These are phyloP conservation scores for Monilinia fructicola DNA, from an alignment of 2,329 filamentous ascomycete genomes.

Conservation along the genomic window DNA sequence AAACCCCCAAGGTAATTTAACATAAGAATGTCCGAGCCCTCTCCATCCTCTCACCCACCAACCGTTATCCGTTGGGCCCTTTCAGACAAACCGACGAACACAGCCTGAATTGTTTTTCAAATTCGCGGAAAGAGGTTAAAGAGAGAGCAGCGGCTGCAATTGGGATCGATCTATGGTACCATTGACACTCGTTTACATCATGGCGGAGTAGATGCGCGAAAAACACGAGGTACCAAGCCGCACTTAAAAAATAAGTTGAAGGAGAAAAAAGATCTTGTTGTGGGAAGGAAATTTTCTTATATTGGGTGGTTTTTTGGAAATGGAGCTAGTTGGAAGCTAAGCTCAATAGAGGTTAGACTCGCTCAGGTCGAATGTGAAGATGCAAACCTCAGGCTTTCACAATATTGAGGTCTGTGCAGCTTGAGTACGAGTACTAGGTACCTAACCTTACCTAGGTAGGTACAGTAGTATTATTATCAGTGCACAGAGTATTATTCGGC, in stretches of 20 bases:
- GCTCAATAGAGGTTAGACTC: neutral
- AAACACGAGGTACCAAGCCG: conserved; percentile 36
- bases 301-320: neutral
- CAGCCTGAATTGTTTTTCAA: conserved; percentile 30
- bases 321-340: neutral
- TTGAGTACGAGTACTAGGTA: too few species aligned
- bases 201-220: conserved; percentile 23
- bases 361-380: neutral
- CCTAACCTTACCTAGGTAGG: too few species aligned
- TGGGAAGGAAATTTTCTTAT: conserved; percentile 1
- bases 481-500: too few species aligned
- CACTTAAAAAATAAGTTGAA: conserved; percentile 33
- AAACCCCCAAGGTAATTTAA: neutral
- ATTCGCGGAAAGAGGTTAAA: conserved; percentile 44
- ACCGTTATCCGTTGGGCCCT: conserved; percentile 31
- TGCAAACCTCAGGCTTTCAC: neutral
- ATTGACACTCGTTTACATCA: conserved; percentile 42
- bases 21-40: conserved; percentile 56
- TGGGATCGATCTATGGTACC: conserved; percentile 50
- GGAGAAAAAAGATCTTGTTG: neutral
- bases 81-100: conserved; percentile 35
- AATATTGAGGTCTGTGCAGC: neutral
- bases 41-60: conserved; percentile 39
- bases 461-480: too few species aligned
- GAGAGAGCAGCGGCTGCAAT: conserved; percentile 66